phyloP scores from a whole-genome alignment of 257 asterid genomes.

The Catharanthus roseus region DNA sequence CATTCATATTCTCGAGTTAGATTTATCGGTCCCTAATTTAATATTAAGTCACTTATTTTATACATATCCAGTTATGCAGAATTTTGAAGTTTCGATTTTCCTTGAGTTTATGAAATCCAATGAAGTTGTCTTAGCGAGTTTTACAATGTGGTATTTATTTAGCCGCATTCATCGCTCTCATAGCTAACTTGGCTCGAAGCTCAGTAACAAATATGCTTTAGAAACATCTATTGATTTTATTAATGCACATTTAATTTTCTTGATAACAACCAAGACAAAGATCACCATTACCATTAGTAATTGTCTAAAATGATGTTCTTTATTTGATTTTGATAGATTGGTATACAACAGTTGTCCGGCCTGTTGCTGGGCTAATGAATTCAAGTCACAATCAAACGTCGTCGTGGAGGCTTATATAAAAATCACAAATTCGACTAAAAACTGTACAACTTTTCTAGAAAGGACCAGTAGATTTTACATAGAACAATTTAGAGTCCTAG shows the following conservation, averaged over 20 bases:
- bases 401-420: too few species aligned
- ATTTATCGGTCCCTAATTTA: too few species aligned
- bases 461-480: neutral
- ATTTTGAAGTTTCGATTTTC: slow-evolving; percentile 14
- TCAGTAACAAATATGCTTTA: slow-evolving; percentile 33
- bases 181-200: neutral
- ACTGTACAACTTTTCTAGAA: slow-evolving; percentile 5
- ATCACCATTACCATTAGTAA: too few species aligned
- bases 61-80: too few species aligned
- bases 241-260: too few species aligned
- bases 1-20: too few species aligned
- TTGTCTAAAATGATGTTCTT: too few species aligned
- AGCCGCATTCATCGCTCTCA: slow-evolving; percentile 48
- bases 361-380: too few species aligned
- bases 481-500: slow-evolving; percentile 12
- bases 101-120: slow-evolving; percentile 7
- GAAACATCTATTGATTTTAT: slow-evolving; percentile 39
- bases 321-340: too few species aligned
- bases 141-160: slow-evolving; percentile 28
- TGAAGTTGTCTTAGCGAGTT: slow-evolving; percentile 22
- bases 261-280: slow-evolving; percentile 42
- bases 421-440: neutral
- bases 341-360: too few species aligned
- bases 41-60: too few species aligned
- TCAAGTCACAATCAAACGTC: too few species aligned